Base-by-base conservation (phyloP, 1,284 basidiomycete genomes). In the Tilletiaria anomala region DNA sequence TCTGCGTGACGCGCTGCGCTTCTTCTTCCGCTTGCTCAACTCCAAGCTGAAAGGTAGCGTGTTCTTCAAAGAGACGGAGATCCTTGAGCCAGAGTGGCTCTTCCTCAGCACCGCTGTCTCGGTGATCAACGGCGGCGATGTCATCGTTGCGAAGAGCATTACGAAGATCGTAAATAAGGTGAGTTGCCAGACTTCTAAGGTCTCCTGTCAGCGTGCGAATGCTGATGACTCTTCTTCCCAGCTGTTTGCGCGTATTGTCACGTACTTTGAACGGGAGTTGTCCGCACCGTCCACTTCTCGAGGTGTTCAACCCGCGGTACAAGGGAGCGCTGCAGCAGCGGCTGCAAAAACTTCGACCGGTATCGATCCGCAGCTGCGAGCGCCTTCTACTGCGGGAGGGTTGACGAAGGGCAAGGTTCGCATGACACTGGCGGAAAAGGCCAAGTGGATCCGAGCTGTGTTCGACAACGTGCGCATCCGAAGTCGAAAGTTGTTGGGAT, bases 51-150 rank as follows among this genome's bases (percentile, higher is more conserved):
- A 91, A 70, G 84, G 83, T 49, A 83, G 83, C n/a, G 83, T 89
- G 40, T 85, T 91, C 68, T 93, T 94, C 72, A 91, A 93, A 60
- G 91, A 97, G 71, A 94, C 89, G 1, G 93, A 97, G 62, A 79
- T 96, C 18, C 75, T 97, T 22, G 93, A 99, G 66, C 82, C 82
- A 17, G 89, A 97, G 58, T 94, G 89, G 85, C 79, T 82, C 32
- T 93, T 93, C 33, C 79, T 97, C 67, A 87, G 85, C 56, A 84
- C 86, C 61, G 87, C 94, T 33, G 87, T 87, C 40, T 74, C 88
- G 65, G 83, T 82, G 31, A 82, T 89, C 17, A 75, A 80, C 17
- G 86, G 86, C 10, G 93, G 88, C 19, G 88, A 93, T 32, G 71
- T 83, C 43, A 73, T 94, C 12, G 88, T 99, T 4, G 91, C 89